These are phyloP conservation scores for Keithomyces neogunnii DNA, from an alignment of 2,329 filamentous ascomycete species.

Conservation along the genomic window DNA sequence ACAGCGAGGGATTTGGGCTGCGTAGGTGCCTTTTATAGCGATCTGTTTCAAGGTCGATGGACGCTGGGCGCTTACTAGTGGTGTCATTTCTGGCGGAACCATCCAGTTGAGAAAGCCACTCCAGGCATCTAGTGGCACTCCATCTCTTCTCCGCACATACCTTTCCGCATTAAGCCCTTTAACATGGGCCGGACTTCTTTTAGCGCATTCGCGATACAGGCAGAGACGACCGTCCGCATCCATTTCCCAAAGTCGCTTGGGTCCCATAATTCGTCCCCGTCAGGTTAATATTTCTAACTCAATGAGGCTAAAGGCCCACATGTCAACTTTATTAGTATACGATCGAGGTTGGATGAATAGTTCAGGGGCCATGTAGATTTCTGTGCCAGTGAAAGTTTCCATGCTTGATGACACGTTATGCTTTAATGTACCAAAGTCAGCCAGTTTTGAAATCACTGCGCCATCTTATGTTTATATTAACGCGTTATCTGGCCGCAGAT, in stretches of 20 bases:
- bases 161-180: not conserved
- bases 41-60: not conserved
- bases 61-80: not conserved
- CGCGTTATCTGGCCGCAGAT: constrained; percentile 2
- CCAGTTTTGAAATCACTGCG: not conserved
- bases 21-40: not conserved
- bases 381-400: constrained; percentile 7
- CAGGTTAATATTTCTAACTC: constrained; percentile 4
- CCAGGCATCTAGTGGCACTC: constrained; percentile 4
- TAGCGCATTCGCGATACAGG: not conserved
- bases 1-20: not conserved
- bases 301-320: constrained; percentile 7
- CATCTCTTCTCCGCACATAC: constrained; percentile 3
- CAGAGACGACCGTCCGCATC: not conserved
- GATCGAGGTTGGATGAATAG: constrained; percentile 3
- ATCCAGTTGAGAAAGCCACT: constrained; percentile 2
- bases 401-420: constrained; percentile 1
- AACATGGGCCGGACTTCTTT: not conserved
- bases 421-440: constrained; percentile 6
- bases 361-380: constrained; percentile 8
- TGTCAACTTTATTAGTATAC: constrained; percentile 6
- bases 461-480: not conserved
- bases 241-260: constrained; percentile 1
- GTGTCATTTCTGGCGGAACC: not conserved
- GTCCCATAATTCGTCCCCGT: not conserved